Evolutionary conservation across 1,284 basidiomycete genomes (phyloP), one percentile per base, ranked within the genome.

Genomic region (Rhodotorula mucilaginosa): DNA sequence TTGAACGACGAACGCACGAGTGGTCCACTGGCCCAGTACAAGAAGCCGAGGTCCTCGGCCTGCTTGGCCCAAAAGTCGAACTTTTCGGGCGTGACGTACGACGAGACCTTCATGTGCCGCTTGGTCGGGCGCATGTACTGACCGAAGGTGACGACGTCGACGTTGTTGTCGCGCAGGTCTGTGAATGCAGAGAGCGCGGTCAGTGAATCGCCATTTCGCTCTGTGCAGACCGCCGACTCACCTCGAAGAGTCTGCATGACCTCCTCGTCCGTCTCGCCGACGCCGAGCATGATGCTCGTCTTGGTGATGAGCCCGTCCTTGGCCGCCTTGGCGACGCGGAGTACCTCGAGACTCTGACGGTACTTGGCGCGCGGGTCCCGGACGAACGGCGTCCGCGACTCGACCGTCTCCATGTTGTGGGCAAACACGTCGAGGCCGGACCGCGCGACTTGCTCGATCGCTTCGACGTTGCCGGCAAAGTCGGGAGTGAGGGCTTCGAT

Each of bases 71-170:
- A 99, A 70, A 87, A 84, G 69, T 92, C 90, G 79, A 98, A 99
- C 81, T 97, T 95, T 3, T 88, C 87, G 0, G 97, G 97, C 73
- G 91, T 87, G 23, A 99, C 93, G 79, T 99, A 99, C 31, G 92
- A 90, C 76, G 93, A 89, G 12, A 99, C 97, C 82, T 98, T 99
- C 97, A 99, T 99, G 82, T 99, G 97, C 48, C 90, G 87, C 82
- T 99, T 99, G 2, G 97, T 99, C 2, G 97, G 97, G 59, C 97
- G 89, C 97, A 99, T 99, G 83, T 99, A 99, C 83, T 99, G 97
- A 1, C 97, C 97, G 80, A 99, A 98, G 0, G 97, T 99, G 47
- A 99, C 95, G 15, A 99, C 96, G 80, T 99, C 95, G 49, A 99
- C 96, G 73, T 93, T 86, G 52, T 88, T 85, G 74, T 89, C 89